These are phyloP conservation scores for Trichoderma harzianum DNA, from an alignment of 2,329 filamentous ascomycete genomes.

Conservation along the genomic window DNA sequence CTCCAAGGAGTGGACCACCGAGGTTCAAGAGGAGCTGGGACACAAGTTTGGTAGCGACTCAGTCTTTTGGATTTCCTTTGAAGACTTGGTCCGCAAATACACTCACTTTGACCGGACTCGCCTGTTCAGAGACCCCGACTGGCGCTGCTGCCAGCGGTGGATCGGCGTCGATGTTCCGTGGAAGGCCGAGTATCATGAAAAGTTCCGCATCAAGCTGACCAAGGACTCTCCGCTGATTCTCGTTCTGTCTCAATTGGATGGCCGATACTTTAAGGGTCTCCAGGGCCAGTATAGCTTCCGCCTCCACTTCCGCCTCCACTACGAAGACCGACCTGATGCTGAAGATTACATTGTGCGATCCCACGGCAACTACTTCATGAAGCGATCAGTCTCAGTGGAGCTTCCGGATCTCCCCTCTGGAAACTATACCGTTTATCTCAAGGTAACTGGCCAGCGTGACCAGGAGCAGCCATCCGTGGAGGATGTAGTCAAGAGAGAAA, in stretches of 20 bases:
- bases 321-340: constrained; percentile 44
- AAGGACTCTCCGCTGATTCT: constrained; percentile 57
- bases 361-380: constrained; percentile 57
- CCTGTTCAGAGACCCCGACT: constrained; percentile 55
- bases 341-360: constrained; percentile 60
- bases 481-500: constrained; percentile 54
- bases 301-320: constrained; percentile 50
- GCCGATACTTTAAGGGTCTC: constrained; percentile 59
- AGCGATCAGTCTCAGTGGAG: constrained; percentile 57
- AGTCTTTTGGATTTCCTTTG: constrained; percentile 62
- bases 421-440: constrained; percentile 55
- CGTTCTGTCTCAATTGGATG: constrained; percentile 60
- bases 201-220: constrained; percentile 56
- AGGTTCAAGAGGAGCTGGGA: constrained; percentile 54
- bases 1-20: constrained; percentile 59
- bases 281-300: constrained; percentile 55
- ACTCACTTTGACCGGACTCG: constrained; percentile 60
- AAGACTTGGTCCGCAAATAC: constrained; percentile 61
- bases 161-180: constrained; percentile 60
- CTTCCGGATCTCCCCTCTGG: constrained; percentile 53
- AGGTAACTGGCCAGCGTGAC: constrained; percentile 50
- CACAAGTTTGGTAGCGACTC: constrained; percentile 61
- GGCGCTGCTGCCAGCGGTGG: constrained; percentile 58
- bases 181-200: constrained; percentile 59
- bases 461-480: constrained; percentile 46